Conservation (phyloP, 768 basidiomycete genomes). For the Boletus speciosus region DNA sequence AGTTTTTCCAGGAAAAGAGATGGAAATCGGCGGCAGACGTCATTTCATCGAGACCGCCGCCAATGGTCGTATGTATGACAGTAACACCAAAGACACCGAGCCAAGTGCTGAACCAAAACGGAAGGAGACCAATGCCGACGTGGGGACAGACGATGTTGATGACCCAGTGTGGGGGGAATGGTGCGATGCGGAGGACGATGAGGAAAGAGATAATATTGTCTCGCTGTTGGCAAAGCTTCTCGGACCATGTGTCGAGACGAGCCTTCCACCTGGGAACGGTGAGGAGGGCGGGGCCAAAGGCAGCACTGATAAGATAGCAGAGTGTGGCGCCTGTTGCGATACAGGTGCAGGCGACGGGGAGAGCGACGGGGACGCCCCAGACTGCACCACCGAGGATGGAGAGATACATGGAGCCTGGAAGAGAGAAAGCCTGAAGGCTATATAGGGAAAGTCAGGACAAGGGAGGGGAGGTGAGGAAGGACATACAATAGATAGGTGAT, state of each 20-base stretch:
- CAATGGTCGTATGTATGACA: constrained; percentile 94
- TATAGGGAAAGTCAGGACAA: constrained; percentile 7
- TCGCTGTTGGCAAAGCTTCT: constrained; percentile 72
- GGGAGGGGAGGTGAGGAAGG: constrained; percentile 1
- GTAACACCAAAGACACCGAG: constrained; percentile 87
- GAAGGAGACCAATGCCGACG: constrained; percentile 77
- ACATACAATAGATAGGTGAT: constrained; percentile 90
- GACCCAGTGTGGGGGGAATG: constrained; percentile 95
- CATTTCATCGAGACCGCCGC: constrained; percentile 92
- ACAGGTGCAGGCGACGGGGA: constrained; percentile 89
- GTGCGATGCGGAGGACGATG: constrained; percentile 91
- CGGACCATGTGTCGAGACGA: constrained; percentile 76
- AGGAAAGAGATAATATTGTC: constrained; percentile 89
- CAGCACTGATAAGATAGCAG: constrained; percentile 89
- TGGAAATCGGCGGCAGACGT: constrained; percentile 91
- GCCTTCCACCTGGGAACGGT: constrained; percentile 83
- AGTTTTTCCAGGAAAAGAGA: constrained; percentile 88
- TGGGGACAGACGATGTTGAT: constrained; percentile 92
- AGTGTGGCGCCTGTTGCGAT: constrained; percentile 88
- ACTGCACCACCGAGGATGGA: constrained; percentile 95
- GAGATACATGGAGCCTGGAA: constrained; percentile 97
- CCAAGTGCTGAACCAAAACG: constrained; percentile 90
- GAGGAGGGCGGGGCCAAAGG: constrained; percentile 88
- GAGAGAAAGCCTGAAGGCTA: constrained; percentile 93
- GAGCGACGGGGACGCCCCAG: constrained; percentile 83